Percentiles rank a stretch among this genome's conserved stretches.
Evolutionary conservation across 768 basidiomycete genomes (phyloP).

Genomic region (Hemileccinum rubropunctum): DNA sequence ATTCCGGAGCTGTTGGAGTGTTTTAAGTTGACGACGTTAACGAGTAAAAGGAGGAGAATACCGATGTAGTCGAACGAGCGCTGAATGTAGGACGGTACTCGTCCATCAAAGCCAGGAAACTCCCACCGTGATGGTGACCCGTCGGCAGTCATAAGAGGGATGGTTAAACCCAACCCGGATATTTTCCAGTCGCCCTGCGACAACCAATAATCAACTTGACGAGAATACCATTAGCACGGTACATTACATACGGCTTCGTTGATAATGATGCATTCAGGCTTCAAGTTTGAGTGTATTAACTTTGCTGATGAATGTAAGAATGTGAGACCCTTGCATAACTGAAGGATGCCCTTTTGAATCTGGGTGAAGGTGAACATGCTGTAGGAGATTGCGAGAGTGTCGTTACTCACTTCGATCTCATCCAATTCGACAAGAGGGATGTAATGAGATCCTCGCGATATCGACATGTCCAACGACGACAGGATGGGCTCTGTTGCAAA

Average conservation of each 20-base stretch:
- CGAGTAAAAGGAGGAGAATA: conserved; percentile 27
- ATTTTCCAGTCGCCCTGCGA: conserved; percentile 97
- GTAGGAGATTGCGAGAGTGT: not conserved
- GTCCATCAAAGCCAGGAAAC: conserved; percentile 83
- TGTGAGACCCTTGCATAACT: conserved; percentile 83
- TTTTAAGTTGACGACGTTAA: conserved; percentile 2
- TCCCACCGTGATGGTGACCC: conserved; percentile 83
- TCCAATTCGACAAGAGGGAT: conserved; percentile 77
- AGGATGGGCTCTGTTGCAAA: conserved; percentile 93
- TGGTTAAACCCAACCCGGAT: conserved; percentile 84
- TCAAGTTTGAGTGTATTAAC: conserved; percentile 88
- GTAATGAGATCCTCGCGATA: conserved; percentile 58
- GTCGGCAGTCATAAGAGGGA: conserved; percentile 64
- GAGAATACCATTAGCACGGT: not conserved
- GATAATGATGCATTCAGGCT: conserved; percentile 83
- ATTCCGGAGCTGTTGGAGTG: conserved; percentile 77
- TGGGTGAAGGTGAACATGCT: conserved; percentile 27
- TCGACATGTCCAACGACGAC: conserved; percentile 76
- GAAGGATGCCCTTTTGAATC: conserved; percentile 96
- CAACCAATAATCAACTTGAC: not conserved
- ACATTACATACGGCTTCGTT: conserved; percentile 70
- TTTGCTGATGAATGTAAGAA: conserved; percentile 93
- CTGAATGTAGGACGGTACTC: conserved; percentile 78
- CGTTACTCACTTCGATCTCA: conserved; percentile 79
- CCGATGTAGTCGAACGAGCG: conserved; percentile 95